Percentiles rank a stretch among this genome's conserved stretches.
phyloP scores from a whole-genome alignment of 768 basidiomycete genomes.

The Panellus pusillus region DNA sequence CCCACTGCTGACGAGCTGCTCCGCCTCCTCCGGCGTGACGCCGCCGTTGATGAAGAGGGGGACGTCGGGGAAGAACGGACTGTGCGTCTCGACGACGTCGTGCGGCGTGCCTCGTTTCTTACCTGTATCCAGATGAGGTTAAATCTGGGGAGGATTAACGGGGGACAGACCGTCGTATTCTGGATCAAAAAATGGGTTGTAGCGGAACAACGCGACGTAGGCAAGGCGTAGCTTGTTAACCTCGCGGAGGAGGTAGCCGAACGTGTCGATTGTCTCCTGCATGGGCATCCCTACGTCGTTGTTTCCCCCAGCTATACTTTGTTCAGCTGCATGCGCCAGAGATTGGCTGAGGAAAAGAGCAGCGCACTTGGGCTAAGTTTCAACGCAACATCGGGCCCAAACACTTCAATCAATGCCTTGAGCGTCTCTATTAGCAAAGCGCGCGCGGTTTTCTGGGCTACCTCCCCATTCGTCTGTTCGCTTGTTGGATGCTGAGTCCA shows the following conservation, averaged over 20 bases:
- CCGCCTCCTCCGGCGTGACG: too few relatives aligned
- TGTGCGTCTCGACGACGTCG: too few relatives aligned
- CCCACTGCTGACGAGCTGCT: too few relatives aligned
- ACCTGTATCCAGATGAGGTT: too few relatives aligned
- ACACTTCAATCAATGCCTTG: slow-evolving; percentile 30
- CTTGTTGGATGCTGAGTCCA: slow-evolving; percentile 33
- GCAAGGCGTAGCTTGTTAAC: slow-evolving; percentile 22
- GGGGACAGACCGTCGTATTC: slow-evolving; percentile 34
- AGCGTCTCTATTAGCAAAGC: slow-evolving; percentile 38
- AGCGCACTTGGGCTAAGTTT: slow-evolving; percentile 31
- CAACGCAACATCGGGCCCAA: slow-evolving; percentile 32
- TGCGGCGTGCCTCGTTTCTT: slow-evolving; percentile 35
- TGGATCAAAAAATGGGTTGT: slow-evolving; percentile 25
- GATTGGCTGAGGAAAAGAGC: neutral
- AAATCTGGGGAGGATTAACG: too few relatives aligned
- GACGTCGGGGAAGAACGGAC: too few relatives aligned
- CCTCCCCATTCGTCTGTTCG: too few relatives aligned
- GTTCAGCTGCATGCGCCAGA: neutral
- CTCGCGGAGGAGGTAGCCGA: slow-evolving; percentile 23
- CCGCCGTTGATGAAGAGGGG: too few relatives aligned
- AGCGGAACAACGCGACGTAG: slow-evolving; percentile 34
- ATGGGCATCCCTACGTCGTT: slow-evolving; percentile 23
- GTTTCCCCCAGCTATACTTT: neutral
- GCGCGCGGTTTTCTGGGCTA: slow-evolving; percentile 38
- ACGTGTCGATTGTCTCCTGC: slow-evolving; percentile 25